Base-by-base conservation (phyloP, 805 yeast species). In the Lipomyces mesembrius region DNA sequence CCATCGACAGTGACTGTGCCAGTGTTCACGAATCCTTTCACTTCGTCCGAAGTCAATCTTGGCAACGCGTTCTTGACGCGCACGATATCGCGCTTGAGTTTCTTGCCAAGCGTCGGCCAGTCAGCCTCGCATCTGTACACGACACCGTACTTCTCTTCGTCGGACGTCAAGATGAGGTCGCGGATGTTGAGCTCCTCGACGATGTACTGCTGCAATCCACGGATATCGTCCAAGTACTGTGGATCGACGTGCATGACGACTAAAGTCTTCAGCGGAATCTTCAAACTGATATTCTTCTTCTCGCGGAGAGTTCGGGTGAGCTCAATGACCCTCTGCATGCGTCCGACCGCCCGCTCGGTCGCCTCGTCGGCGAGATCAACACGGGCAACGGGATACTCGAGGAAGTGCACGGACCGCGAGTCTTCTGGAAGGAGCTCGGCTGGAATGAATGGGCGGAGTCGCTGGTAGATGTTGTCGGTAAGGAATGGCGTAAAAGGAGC, bases 401-500 rank as follows among this genome's bases (percentile, higher is more conserved):
- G 83, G 88, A 92, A 95, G 81, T 95, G 99, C 57, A 95, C 97
- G 49, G 97, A 92, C 79, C 93, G 87, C 60, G 79, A 77, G 75
- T 92, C 96, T 53, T 84, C 88, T 20, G 83, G 84, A 54, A 80
- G 68, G 37, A 72, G 67, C n/a, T 84, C 79, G 52, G 37, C 61
- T 27, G 75, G 72, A 79, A 88, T 89, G 73, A 80, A 86, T 58
- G 81, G 82, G 76, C 83, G 85, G 80, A 95, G 81, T 79, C 86
- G 87, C 77, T 86, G 89, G 81, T 93, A 95, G 74, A 95, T 90
- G 75, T 86, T 87, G 76, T 95, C 99, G 60, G 98, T 83, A 79
- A 96, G 83, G 84, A 89, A 96, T 72, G 99, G 99, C 62, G 98
- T 93, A 82, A 95, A 95, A 72, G 99, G 99, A 66, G 98, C 98